phyloP scores from a whole-genome alignment of 441 rosid genomes.

The Gossypium armourianum region DNA sequence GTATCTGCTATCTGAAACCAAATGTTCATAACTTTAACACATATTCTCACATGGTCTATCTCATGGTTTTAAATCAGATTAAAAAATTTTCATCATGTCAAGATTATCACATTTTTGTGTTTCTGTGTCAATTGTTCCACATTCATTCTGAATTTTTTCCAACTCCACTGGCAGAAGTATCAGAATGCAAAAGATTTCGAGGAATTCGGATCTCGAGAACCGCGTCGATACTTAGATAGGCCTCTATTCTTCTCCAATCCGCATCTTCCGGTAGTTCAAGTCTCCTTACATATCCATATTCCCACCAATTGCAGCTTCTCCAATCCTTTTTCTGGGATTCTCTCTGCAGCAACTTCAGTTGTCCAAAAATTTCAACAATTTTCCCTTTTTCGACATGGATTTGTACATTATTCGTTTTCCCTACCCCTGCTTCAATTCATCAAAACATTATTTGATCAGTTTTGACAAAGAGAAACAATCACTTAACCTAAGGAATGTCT shows the following conservation, averaged over 20 bases:
- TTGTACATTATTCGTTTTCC: slow-evolving; percentile 29
- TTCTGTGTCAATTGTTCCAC: slow-evolving; percentile 11
- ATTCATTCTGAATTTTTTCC: slow-evolving; percentile 11
- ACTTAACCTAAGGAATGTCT: slow-evolving; percentile 2
- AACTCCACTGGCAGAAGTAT: not conserved
- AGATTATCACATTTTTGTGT: not conserved
- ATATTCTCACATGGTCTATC: not conserved
- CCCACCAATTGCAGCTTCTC: slow-evolving; percentile 87
- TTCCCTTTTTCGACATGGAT: slow-evolving; percentile 50
- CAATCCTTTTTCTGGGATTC: slow-evolving; percentile 48
- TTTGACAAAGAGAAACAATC: not conserved
- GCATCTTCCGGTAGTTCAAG: slow-evolving; percentile 76
- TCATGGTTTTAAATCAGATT: not conserved
- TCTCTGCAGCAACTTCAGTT: slow-evolving; percentile 42
- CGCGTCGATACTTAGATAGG: slow-evolving; percentile 30
- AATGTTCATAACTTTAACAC: not conserved
- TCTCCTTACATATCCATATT: slow-evolving; percentile 63
- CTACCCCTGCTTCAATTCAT: slow-evolving; percentile 32
- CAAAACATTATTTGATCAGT: not conserved
- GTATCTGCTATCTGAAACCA: not conserved
- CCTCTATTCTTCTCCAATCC: slow-evolving; percentile 43
- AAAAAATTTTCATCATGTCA: not conserved
- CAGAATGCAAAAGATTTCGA: slow-evolving; percentile 23
- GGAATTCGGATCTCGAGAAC: slow-evolving; percentile 55
- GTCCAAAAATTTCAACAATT: slow-evolving; percentile 65